phyloP scores from a whole-genome alignment of 352 stramenopile species.

The Pythium monospermum region DNA sequence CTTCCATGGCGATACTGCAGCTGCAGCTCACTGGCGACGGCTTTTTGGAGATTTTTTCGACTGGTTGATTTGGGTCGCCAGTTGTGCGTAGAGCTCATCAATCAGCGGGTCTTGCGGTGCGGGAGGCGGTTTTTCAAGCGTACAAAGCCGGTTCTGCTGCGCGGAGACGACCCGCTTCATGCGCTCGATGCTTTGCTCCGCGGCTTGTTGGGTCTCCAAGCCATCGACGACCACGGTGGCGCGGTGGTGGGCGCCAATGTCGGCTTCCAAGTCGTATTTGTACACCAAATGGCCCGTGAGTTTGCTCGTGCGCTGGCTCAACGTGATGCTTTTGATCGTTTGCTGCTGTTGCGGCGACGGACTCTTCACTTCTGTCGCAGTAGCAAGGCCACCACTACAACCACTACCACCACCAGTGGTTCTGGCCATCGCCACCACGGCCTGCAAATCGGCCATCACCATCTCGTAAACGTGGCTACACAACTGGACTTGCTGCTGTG shows the following conservation, averaged over 20 bases:
- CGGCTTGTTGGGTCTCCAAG: slow-evolving; percentile 9
- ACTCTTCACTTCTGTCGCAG: background rate
- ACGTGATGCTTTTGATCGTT: slow-evolving; percentile 5
- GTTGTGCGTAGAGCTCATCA: slow-evolving; percentile 16
- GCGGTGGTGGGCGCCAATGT: slow-evolving; percentile 12
- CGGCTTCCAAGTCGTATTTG: slow-evolving; percentile 11
- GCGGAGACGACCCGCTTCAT: slow-evolving; percentile 1
- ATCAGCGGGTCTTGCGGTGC: slow-evolving; percentile 16
- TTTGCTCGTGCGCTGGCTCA: slow-evolving; percentile 11
- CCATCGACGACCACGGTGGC: slow-evolving; percentile 14
- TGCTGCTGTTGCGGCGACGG: background rate
- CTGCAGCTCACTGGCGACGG: too few species aligned
- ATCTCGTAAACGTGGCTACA: slow-evolving; percentile 4
- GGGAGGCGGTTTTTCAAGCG: slow-evolving; percentile 10
- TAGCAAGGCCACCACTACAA: too few species aligned
- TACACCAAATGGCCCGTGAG: slow-evolving; percentile 14
- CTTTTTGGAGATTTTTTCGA: too few species aligned
- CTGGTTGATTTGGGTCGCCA: slow-evolving; percentile 15
- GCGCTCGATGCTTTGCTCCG: slow-evolving; percentile 4
- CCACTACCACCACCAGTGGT: too few species aligned
- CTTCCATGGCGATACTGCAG: too few species aligned
- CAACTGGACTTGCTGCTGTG: background rate
- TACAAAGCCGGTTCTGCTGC: background rate
- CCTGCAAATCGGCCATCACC: background rate
- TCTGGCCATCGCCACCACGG: background rate